These are phyloP conservation scores for Paraleonurus japonicus DNA, from an alignment of 257 asterid genomes.

Conservation along the genomic window DNA sequence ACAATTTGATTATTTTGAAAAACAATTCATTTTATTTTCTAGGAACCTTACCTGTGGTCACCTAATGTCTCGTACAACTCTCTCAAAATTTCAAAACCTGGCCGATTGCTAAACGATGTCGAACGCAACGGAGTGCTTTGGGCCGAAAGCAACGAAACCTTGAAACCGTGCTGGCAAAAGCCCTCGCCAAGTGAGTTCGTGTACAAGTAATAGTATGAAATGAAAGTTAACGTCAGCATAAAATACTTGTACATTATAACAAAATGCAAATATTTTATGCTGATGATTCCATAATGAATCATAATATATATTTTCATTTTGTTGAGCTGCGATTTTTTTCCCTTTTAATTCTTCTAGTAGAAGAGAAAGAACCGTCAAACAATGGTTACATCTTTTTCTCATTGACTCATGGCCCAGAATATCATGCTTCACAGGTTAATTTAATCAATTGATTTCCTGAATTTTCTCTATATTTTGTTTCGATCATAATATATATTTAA, in stretches of 20 bases:
- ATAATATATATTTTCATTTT: not conserved
- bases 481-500: not conserved
- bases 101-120: constrained; percentile 15
- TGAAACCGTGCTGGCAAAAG: constrained; percentile 52
- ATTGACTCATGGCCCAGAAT: constrained; percentile 49
- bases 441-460: not conserved
- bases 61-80: constrained; percentile 24
- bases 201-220: not conserved
- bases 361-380: constrained; percentile 28
- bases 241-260: not conserved
- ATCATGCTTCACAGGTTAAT: constrained; percentile 61
- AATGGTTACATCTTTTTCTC: constrained; percentile 50
- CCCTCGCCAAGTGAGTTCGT: constrained; percentile 42
- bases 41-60: constrained; percentile 36
- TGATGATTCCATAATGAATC: not conserved
- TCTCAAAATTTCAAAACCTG: constrained; percentile 35
- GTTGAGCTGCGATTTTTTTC: not conserved
- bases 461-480: not conserved
- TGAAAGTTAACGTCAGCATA: not conserved
- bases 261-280: not conserved
- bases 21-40: not conserved
- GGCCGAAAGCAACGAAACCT: constrained; percentile 25
- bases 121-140: constrained; percentile 30
- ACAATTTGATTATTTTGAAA: not conserved
- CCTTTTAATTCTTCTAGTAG: constrained; percentile 17